These are phyloP conservation scores for Kazachstania bromeliacearum DNA, from an alignment of 805 yeast genomes.

Conservation along the genomic window DNA sequence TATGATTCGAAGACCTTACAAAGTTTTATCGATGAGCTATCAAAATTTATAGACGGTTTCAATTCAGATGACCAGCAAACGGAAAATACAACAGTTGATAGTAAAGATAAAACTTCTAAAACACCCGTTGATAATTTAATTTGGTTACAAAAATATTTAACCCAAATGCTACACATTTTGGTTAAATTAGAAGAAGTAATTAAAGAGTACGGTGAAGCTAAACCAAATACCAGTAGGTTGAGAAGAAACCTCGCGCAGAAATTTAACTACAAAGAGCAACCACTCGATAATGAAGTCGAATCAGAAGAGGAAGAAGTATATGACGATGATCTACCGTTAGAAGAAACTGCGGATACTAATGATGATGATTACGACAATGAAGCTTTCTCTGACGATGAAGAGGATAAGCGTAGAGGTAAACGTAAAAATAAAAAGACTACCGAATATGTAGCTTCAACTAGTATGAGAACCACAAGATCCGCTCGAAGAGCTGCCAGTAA, in stretches of 20 bases:
- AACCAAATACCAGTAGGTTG: slow-evolving; percentile 5
- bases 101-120: too few relatives aligned
- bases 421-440: too few relatives aligned
- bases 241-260: too few relatives aligned
- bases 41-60: slow-evolving; percentile 2
- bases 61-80: slow-evolving; percentile 2
- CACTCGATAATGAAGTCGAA: not conserved
- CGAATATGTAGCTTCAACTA: too few relatives aligned
- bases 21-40: slow-evolving; percentile 17
- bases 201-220: slow-evolving; percentile 7
- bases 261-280: too few relatives aligned
- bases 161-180: slow-evolving; percentile 33
- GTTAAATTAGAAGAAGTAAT: slow-evolving; percentile 52
- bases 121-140: slow-evolving; percentile 14
- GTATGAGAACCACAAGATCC: too few relatives aligned
- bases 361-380: slow-evolving; percentile 2
- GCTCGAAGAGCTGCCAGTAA: too few relatives aligned
- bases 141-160: slow-evolving; percentile 14
- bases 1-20: slow-evolving; percentile 17
- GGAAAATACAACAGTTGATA: too few relatives aligned
- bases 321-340: slow-evolving; percentile 4
- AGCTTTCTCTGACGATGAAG: slow-evolving; percentile 1
- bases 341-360: not conserved
- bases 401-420: slow-evolving; percentile 1
- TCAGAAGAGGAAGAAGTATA: slow-evolving; percentile 5